Conservation (phyloP, 768 basidiomycete species). For the Psilocybe tampanensis region DNA sequence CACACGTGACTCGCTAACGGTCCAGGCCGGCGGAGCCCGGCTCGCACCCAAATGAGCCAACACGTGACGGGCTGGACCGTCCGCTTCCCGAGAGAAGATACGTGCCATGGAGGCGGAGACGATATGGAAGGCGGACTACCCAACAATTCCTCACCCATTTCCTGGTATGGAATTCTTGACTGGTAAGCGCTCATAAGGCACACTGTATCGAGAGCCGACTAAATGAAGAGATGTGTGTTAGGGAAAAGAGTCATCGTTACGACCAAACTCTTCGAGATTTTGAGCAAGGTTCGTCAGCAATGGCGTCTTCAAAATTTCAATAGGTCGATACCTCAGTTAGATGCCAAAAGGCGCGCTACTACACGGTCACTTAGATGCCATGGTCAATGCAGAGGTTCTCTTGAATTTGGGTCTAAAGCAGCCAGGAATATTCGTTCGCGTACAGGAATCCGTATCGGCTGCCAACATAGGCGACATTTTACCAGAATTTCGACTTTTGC, state of each 20-base stretch:
- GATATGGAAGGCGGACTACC: constrained; percentile 61
- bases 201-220: not conserved
- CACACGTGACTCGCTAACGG: no score
- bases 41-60: no score
- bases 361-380: constrained; percentile 77
- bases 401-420: constrained; percentile 57
- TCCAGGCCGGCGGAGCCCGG: no score
- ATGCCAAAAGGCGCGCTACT: constrained; percentile 84
- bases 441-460: constrained; percentile 38
- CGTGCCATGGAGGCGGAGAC: constrained; percentile 54
- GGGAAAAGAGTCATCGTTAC: constrained; percentile 59
- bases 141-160: constrained; percentile 61
- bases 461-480: constrained; percentile 45
- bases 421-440: constrained; percentile 61
- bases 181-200: constrained; percentile 35
- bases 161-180: constrained; percentile 83
- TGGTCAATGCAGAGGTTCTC: constrained; percentile 56
- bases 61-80: no score
- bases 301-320: not conserved
- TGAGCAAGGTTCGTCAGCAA: constrained; percentile 50
- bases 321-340: constrained; percentile 32
- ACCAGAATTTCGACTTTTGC: constrained; percentile 58
- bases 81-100: no score
- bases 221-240: constrained; percentile 21
- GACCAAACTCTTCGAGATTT: constrained; percentile 62